Percentiles rank a stretch among this genome's conserved stretches.
Conservation (phyloP, 2,329 filamentous ascomycete species). For the Aphanocladium album region DNA sequence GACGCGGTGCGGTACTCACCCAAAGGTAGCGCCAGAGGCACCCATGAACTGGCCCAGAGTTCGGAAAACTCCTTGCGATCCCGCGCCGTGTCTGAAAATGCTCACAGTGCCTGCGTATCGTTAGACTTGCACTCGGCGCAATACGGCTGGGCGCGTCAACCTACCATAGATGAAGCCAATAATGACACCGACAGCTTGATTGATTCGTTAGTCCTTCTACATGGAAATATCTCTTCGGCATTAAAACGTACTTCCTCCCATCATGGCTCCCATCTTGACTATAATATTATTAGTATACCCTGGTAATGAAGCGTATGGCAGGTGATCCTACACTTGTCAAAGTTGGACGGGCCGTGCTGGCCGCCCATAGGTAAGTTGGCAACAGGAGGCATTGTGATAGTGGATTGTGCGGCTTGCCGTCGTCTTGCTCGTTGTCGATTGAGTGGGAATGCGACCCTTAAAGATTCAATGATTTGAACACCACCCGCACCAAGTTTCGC, state of each 20-base stretch:
- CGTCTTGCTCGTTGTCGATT: not conserved
- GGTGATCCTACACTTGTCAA: slow-evolving; percentile 47
- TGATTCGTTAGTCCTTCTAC: slow-evolving; percentile 26
- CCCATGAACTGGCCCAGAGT: slow-evolving; percentile 96
- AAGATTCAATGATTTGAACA: not conserved
- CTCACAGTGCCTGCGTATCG: slow-evolving; percentile 69
- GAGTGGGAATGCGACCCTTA: not conserved
- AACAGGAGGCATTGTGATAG: slow-evolving; percentile 36
- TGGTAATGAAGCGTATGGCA: not conserved
- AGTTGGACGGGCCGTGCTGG: slow-evolving; percentile 45
- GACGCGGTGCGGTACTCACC: slow-evolving; percentile 48
- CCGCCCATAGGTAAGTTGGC: slow-evolving; percentile 32
- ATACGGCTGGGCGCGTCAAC: slow-evolving; percentile 18
- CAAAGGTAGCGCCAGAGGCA: slow-evolving; percentile 91
- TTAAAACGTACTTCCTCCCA: slow-evolving; percentile 87
- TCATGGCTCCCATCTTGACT: slow-evolving; percentile 99
- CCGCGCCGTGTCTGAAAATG: slow-evolving; percentile 92
- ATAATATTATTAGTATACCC: slow-evolving; percentile 19
- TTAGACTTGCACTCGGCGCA: slow-evolving; percentile 17
- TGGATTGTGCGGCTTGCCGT: not conserved
- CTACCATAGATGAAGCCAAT: slow-evolving; percentile 97
- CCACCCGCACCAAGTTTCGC: not conserved
- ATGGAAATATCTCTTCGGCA: too few species aligned
- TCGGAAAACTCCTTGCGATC: slow-evolving; percentile 87
- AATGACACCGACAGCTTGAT: slow-evolving; percentile 81